Conservation (phyloP, 2,329 filamentous ascomycete species). For the Exserohilum turcica region DNA sequence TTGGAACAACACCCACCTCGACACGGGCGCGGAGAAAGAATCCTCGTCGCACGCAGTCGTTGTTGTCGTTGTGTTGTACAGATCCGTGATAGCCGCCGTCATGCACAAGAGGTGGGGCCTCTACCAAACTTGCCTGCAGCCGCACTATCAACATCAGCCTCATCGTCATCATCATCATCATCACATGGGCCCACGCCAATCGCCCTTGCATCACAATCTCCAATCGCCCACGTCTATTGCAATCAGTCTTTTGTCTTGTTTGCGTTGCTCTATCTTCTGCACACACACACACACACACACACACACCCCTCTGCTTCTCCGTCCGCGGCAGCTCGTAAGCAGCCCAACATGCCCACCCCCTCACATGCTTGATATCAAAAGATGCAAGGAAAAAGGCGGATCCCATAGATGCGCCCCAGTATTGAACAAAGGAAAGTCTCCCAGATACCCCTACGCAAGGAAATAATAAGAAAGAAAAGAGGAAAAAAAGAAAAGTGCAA, state of each 20-base stretch:
- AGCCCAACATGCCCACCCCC: neutral
- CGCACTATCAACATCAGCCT: neutral
- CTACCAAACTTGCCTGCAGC: conserved; percentile 1
- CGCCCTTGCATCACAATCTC: neutral
- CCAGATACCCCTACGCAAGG: conserved; percentile 9
- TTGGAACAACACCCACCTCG: neutral
- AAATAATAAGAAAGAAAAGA: too few relatives aligned
- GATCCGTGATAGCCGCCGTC: conserved; percentile 6
- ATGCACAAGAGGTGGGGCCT: conserved; percentile 9
- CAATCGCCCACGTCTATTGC: neutral
- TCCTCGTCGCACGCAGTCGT: neutral
- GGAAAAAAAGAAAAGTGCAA: too few relatives aligned
- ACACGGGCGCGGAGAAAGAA: neutral
- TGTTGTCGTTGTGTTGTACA: neutral
- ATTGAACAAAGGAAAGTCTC: conserved; percentile 13
- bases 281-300: too few relatives aligned
- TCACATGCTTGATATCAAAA: conserved; percentile 2
- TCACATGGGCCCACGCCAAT: neutral
- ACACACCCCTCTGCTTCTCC: neutral
- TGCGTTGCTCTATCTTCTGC: neutral
- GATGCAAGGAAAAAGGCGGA: conserved; percentile 3
- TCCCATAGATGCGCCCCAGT: conserved; percentile 5
- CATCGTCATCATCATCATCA: too few relatives aligned
- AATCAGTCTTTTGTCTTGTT: conserved; percentile 8
- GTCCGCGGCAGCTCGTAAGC: neutral